These are phyloP conservation scores for Botrytis porri DNA, from an alignment of 2,329 filamentous ascomycete genomes.

Conservation along the genomic window DNA sequence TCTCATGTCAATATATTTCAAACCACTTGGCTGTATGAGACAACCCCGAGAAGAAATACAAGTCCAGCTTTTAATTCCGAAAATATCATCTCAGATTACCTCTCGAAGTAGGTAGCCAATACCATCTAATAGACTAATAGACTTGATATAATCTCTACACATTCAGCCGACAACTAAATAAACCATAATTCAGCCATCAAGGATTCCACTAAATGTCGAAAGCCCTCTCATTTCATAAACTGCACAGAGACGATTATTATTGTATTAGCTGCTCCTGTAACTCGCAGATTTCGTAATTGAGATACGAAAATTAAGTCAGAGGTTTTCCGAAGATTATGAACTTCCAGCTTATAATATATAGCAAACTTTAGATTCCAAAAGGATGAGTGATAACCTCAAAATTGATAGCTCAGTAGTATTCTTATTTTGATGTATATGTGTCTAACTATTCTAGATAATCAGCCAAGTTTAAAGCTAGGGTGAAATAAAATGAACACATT, in stretches of 20 bases:
- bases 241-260: background rate
- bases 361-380: background rate
- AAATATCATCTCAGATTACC: background rate
- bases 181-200: background rate
- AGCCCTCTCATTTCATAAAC: background rate
- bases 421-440: background rate
- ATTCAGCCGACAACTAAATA: background rate
- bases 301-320: background rate
- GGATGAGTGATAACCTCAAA: rapidly evolving
- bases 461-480: background rate
- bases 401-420: rapidly evolving
- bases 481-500: rapidly evolving
- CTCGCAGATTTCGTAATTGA: background rate
- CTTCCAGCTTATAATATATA: background rate
- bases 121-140: background rate
- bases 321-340: background rate
- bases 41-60: background rate
- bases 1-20: background rate
- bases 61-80: background rate
- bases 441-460: background rate
- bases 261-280: no score
- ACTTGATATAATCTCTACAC: background rate
- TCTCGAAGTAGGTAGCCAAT: background rate
- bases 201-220: background rate
- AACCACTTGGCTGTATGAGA: background rate